phyloP scores from a whole-genome alignment of 2,329 filamentous ascomycete species.

The Raffaelea ambrosiae region DNA sequence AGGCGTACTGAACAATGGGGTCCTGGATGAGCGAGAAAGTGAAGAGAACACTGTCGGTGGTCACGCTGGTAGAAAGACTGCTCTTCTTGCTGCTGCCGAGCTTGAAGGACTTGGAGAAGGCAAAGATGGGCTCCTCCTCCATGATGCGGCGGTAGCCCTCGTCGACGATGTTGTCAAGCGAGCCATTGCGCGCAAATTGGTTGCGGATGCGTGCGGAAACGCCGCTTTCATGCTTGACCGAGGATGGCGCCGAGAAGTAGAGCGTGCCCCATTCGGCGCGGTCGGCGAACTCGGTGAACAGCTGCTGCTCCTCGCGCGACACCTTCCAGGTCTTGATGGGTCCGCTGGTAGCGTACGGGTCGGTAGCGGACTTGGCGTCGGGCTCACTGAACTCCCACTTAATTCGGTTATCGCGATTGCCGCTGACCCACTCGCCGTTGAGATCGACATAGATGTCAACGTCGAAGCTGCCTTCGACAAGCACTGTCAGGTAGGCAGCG shows the following conservation, averaged over 20 bases:
- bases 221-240: conserved; percentile 62
- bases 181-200: conserved; percentile 59
- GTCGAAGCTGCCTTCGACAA: conserved; percentile 58
- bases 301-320: conserved; percentile 49
- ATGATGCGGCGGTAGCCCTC: conserved; percentile 55
- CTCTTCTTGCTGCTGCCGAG: conserved; percentile 19
- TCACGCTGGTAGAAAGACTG: conserved; percentile 8
- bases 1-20: conserved; percentile 69
- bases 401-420: conserved; percentile 59
- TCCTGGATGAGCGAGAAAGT: conserved; percentile 70
- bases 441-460: conserved; percentile 59
- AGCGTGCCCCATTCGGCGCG: conserved; percentile 78
- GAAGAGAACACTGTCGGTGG: conserved; percentile 54
- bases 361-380: conserved; percentile 22
- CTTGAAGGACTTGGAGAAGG: conserved; percentile 59
- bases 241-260: conserved; percentile 63
- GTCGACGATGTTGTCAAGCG: conserved; percentile 48
- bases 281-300: conserved; percentile 67
- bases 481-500: conserved; percentile 68
- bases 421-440: conserved; percentile 76
- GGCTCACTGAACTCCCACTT: conserved; percentile 55
- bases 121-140: conserved; percentile 73
- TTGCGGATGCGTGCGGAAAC: conserved; percentile 57
- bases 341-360: conserved; percentile 3
- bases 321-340: conserved; percentile 59